Base-by-base conservation (phyloP, 768 basidiomycete genomes). In the Podaxis sp. region DNA sequence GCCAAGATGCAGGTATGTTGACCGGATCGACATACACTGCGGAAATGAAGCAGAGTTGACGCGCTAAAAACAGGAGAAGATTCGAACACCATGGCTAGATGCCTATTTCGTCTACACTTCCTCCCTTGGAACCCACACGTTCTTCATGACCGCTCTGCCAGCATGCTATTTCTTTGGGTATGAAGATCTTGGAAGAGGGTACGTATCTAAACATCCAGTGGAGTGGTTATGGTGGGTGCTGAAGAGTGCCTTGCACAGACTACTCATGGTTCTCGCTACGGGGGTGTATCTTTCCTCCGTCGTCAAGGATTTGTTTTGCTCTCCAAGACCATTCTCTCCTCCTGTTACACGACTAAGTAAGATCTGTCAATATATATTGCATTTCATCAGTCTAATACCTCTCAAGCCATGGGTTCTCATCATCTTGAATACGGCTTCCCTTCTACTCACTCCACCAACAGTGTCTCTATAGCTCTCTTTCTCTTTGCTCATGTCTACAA, bases 391-490 rank as follows among this genome's bases (percentile, higher is more conserved):
- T 40, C 51, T 40, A 59, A 10, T 6, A 14, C 40, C 36, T 35
- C 11, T 36, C 38, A 64, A 92, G 90, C 87, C 4, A 87, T 93
- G 55, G 88, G 90, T 13, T 82, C 77, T 1, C 90, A 92, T 67
- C 91, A 93, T 65, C 80, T 92, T 2, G 94, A 96, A 75, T 96
- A 96, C 66, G 96, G 96, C 23, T 96, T 98, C 69, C 95, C 95
- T 0, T 96, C 94, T 0, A 97, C 95, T 0, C 96, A 99, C 68
- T 91, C 93, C 1, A 93, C 95, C 6, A 96, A 97, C 71, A 84
- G 87, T 57, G 82, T 94, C 55, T 95, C 93, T 27, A 90, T 97
- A 67, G 93, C 93, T 0, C 81, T 98, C 2, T 92, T 91, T 73
- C 78, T 92, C 62, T 88, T 82, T 63, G 73, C 82, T 2, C 78